phyloP scores from a whole-genome alignment of 1,284 basidiomycete genomes.

The Pseudozyma sp. region DNA sequence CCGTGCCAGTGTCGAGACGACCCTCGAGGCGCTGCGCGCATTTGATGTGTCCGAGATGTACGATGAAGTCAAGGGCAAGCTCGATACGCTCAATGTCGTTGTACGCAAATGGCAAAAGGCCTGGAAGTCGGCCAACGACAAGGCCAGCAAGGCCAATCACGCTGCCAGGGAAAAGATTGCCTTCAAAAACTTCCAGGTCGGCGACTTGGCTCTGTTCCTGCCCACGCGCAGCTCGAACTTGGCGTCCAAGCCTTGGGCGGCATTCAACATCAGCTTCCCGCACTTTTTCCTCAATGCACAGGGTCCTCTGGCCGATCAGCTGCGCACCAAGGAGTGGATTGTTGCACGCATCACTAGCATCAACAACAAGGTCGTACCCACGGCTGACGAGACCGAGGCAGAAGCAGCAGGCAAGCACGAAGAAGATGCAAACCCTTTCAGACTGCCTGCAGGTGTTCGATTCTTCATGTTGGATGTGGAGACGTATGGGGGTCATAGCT shows the following conservation, averaged over 20 bases:
- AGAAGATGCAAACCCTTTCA: slow-evolving; percentile 65
- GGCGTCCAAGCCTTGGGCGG: slow-evolving; percentile 57
- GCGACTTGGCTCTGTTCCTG: slow-evolving; percentile 90
- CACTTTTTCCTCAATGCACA: slow-evolving; percentile 94
- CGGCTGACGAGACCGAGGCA: slow-evolving; percentile 9
- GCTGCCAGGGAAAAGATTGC: slow-evolving; percentile 71
- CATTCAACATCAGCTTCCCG: slow-evolving; percentile 79
- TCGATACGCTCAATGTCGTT: slow-evolving; percentile 73
- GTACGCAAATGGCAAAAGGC: slow-evolving; percentile 96
- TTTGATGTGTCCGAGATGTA: slow-evolving; percentile 80
- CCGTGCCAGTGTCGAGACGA: slow-evolving; percentile 37
- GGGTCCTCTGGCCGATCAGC: slow-evolving; percentile 77
- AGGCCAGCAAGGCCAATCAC: slow-evolving; percentile 74
- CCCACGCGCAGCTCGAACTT: slow-evolving; percentile 88
- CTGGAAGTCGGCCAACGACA: slow-evolving; percentile 77
- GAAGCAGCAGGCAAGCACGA: slow-evolving; percentile 9
- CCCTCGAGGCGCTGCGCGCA: slow-evolving; percentile 74
- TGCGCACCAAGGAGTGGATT: slow-evolving; percentile 79
- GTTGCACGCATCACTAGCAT: slow-evolving; percentile 91
- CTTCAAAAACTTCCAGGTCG: slow-evolving; percentile 59
- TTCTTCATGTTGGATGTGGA: slow-evolving; percentile 94
- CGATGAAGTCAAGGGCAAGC: slow-evolving; percentile 82
- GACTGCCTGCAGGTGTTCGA: slow-evolving; percentile 87
- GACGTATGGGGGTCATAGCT: slow-evolving; percentile 70
- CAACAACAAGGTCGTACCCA: slow-evolving; percentile 77